Conservation (phyloP, 73 alveolate species). For the Paramecium sonneborni region DNA sequence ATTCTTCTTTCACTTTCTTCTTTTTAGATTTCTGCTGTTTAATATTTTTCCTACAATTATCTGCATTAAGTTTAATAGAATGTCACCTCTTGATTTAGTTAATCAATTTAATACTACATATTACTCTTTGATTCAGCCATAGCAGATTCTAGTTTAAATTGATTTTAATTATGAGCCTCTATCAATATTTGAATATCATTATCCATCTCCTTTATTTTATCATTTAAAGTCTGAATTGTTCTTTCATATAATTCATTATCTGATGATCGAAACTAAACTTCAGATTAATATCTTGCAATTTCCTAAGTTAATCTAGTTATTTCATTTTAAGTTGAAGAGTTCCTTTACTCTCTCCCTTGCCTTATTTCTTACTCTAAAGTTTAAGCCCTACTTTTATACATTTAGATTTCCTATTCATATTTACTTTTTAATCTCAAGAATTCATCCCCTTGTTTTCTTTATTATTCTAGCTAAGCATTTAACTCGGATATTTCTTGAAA, state of each 20-base stretch:
- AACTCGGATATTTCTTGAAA: neutral
- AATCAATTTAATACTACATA: slow-evolving; percentile 8
- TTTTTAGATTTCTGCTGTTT: neutral
- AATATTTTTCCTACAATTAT: slow-evolving; percentile 43
- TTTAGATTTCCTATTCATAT: neutral
- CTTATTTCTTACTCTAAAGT: neutral
- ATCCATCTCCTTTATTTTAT: slow-evolving; percentile 37
- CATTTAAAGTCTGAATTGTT: neutral
- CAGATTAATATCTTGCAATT: slow-evolving; percentile 18
- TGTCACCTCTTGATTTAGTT: neutral
- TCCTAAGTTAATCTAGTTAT: neutral
- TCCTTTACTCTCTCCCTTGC: neutral
- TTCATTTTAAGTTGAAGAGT: neutral
- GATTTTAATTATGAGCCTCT: neutral
- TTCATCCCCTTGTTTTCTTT: neutral
- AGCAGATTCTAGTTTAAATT: neutral
- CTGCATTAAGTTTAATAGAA: slow-evolving; percentile 5
- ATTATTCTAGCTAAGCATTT: neutral
- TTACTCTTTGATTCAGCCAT: slow-evolving; percentile 41
- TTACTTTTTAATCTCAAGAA: neutral
- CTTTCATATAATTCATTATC: slow-evolving; percentile 29
- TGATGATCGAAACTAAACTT: neutral
- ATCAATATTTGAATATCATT: slow-evolving; percentile 27
- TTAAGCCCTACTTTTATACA: neutral
- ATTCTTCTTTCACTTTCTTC: slow-evolving; percentile 50